Base-by-base conservation (phyloP, 2,329 filamentous ascomycete genomes). In the Botrytis elliptica region DNA sequence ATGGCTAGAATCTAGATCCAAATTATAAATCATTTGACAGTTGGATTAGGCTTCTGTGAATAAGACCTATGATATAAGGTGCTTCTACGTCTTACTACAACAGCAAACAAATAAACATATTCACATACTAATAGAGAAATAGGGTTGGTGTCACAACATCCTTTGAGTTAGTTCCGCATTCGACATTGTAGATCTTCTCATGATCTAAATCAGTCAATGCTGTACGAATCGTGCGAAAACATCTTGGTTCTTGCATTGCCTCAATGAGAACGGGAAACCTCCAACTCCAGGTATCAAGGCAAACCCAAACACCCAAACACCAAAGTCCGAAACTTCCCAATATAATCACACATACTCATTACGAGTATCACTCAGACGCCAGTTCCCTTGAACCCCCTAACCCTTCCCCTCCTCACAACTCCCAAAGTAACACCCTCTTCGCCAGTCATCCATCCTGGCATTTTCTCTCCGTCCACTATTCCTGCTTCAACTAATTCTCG, bases 371-470 rank as follows among this genome's bases (percentile, higher is more conserved):
- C 10, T 70, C 52, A 73, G n/a, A 73, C 14, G 1, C 88, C 87
- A 1, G 87, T 88, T 8, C 88, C 88, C 75, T 86, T 89, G 78
- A 87, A 83, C 1, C 87, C 88, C 62, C 84, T 83, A 78, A 94
- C 89, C 75, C 90, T 86, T 3, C 93, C 93, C 74, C 89, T 82
- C 76, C 86, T 87, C 6, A 97, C 89, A 42, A 89, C 87, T 0
- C 93, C 92, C 55, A 90, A 86, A 71, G 92, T 96, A 8, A 96
- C 90, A 0, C 91, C 92, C 63, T 94, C 92, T 79, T 97, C 94
- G 2, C 94, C 94, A 1, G 93, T 96, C 91, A 97, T 91, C 93
- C 94, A 97, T 0, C 92, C 92, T 0, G 94, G 94, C 92, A 97
- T 95, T 72, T 85, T 88, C 78, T 90, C 87, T 1, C 93, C 91